Percentiles rank a stretch among this genome's conserved stretches.
Conservation (phyloP, 345 rosid species). For the Kandelia obovata region DNA sequence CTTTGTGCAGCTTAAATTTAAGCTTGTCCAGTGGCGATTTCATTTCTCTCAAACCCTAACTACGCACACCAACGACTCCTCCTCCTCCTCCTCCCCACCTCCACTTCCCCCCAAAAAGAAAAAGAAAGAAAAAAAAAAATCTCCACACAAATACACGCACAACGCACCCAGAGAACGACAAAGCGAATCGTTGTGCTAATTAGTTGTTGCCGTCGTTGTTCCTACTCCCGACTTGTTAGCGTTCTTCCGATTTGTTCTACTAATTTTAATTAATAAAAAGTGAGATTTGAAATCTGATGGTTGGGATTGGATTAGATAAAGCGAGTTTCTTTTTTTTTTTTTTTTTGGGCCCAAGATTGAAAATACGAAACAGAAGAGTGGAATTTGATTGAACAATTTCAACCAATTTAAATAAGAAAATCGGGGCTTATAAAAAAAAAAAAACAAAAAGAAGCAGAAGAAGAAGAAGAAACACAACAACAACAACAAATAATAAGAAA, state of each 20-base stretch:
- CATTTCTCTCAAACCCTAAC: slow-evolving; percentile 62
- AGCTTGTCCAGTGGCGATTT: slow-evolving; percentile 68
- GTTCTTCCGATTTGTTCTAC: too few relatives aligned
- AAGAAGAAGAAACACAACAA: background rate
- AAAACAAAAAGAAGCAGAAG: background rate
- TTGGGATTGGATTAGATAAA: background rate
- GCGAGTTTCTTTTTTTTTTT: background rate
- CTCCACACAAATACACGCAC: too few relatives aligned
- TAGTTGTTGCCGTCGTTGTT: too few relatives aligned
- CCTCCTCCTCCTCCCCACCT: background rate
- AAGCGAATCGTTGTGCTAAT: too few relatives aligned
- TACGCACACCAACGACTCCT: background rate
- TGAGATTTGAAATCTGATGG: slow-evolving; percentile 7
- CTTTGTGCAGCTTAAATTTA: slow-evolving; percentile 62
- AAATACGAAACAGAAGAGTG: slow-evolving; percentile 20
- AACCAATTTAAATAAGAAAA: slow-evolving; percentile 42
- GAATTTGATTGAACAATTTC: slow-evolving; percentile 40
- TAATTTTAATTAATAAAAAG: background rate
- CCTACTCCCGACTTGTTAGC: too few relatives aligned
- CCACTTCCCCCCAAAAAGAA: too few relatives aligned
- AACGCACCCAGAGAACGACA: too few relatives aligned
- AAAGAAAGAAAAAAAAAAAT: too few relatives aligned
- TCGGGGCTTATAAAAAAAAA: background rate
- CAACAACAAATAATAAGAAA: background rate
- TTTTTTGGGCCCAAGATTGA: background rate